Conservation (phyloP, 768 basidiomycete genomes). For the Leccinum fibrillosum region DNA sequence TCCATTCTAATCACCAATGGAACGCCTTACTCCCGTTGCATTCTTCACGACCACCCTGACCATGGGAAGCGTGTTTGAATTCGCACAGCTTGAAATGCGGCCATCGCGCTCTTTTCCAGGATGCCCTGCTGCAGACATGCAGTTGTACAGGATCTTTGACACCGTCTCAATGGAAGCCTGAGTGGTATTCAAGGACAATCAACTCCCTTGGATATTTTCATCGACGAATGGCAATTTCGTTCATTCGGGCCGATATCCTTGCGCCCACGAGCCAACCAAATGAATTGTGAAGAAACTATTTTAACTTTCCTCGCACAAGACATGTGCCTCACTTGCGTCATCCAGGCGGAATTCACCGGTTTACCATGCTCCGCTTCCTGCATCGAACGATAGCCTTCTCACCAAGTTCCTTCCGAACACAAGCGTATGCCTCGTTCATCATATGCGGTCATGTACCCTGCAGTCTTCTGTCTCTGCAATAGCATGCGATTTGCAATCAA, state of each 20-base stretch:
- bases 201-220: neutral
- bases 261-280: neutral
- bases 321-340: constrained; percentile 9
- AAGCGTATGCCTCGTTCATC: constrained; percentile 12
- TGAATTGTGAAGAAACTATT: neutral
- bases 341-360: constrained; percentile 7
- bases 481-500: constrained; percentile 19
- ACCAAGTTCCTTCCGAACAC: constrained; percentile 24
- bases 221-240: neutral
- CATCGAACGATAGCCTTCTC: constrained; percentile 12
- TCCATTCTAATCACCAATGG: constrained; percentile 11
- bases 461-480: constrained; percentile 3
- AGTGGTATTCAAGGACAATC: neutral
- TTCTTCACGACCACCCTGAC: constrained; percentile 11
- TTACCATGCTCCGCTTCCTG: constrained; percentile 8
- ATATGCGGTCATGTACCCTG: constrained; percentile 6
- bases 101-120: neutral
- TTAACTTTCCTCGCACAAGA: neutral
- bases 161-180: neutral
- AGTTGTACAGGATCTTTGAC: neutral
- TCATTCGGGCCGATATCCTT: constrained; percentile 2
- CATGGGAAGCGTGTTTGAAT: constrained; percentile 11
- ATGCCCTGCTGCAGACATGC: neutral
- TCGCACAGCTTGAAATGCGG: neutral
- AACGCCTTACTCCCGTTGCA: neutral